These are phyloP conservation scores for Aspergillus novoparasiticus DNA, from an alignment of 2,329 filamentous ascomycete species.

Conservation along the genomic window DNA sequence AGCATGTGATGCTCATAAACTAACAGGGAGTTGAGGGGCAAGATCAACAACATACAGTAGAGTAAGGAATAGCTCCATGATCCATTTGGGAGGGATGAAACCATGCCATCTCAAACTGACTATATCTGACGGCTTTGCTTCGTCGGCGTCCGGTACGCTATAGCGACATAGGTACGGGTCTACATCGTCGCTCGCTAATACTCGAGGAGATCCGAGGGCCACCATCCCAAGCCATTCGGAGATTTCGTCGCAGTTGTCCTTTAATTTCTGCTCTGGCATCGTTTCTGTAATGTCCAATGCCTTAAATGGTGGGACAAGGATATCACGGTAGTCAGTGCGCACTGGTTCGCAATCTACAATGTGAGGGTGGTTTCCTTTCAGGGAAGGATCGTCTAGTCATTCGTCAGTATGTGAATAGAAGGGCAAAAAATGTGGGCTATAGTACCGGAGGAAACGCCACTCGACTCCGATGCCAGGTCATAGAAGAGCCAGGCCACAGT, in stretches of 20 bases:
- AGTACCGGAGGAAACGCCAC: constrained; percentile 46
- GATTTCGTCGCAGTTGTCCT: constrained; percentile 62
- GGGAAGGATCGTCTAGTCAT: constrained; percentile 33
- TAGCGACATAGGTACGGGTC: constrained; percentile 51
- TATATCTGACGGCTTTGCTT: constrained; percentile 27
- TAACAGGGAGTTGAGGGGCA: not conserved
- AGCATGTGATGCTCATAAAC: constrained; percentile 10
- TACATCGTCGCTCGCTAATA: constrained; percentile 39
- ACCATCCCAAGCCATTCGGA: constrained; percentile 66
- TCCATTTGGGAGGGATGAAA: constrained; percentile 44
- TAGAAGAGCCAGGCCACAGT: constrained; percentile 78
- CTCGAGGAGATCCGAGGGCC: constrained; percentile 44
- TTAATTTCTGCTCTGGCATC: constrained; percentile 51
- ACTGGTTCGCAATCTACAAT: constrained; percentile 32
- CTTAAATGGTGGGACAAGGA: constrained; percentile 38
- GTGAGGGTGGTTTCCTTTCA: constrained; percentile 43
- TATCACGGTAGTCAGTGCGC: constrained; percentile 25
- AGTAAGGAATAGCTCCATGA: constrained; percentile 37
- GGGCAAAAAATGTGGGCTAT: not conserved
- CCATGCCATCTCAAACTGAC: constrained; percentile 48
- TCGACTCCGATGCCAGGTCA: constrained; percentile 50
- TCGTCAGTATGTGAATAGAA: constrained; percentile 1
- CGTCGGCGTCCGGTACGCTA: constrained; percentile 36
- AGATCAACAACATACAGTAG: constrained; percentile 37
- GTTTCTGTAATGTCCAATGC: constrained; percentile 28